A percentile compares a stretch with the other conserved stretches of the same genome.
phyloP scores from a whole-genome alignment of 306 rosid genomes.

The Dalbergia cultrata region DNA sequence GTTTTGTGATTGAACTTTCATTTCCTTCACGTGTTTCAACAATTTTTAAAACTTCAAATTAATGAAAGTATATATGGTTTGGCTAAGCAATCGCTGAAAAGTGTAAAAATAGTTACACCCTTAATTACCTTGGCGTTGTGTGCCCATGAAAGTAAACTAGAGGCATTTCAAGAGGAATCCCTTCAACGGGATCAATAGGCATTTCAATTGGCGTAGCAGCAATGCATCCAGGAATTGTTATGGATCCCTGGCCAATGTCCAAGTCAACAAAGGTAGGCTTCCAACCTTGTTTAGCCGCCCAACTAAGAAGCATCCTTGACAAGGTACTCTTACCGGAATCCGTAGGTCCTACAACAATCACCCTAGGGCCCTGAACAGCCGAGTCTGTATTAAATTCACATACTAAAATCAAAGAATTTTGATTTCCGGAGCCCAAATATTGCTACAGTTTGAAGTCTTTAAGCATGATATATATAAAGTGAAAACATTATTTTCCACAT shows the following conservation, averaged over 20 bases:
- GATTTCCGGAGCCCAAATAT: background rate
- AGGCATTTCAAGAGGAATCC: slow-evolving; percentile 95
- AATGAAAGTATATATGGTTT: slow-evolving; percentile 1
- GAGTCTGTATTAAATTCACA: slow-evolving; percentile 36
- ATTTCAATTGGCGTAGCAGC: slow-evolving; percentile 96
- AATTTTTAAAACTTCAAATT: slow-evolving; percentile 30
- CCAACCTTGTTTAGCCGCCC: slow-evolving; percentile 98
- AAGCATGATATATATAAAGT: background rate
- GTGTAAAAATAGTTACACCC: background rate
- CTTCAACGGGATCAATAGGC: slow-evolving; percentile 97
- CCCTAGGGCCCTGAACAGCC: slow-evolving; percentile 89
- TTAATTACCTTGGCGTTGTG: slow-evolving; percentile 78
- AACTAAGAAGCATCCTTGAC: slow-evolving; percentile 95
- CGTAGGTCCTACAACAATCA: slow-evolving; percentile 93
- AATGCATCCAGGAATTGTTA: slow-evolving; percentile 90
- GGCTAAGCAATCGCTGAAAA: slow-evolving; percentile 21
- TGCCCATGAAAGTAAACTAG: slow-evolving; percentile 93
- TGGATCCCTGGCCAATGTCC: slow-evolving; percentile 98
- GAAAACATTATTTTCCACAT: background rate
- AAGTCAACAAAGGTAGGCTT: slow-evolving; percentile 93
- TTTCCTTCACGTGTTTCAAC: slow-evolving; percentile 23
- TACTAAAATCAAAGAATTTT: slow-evolving; percentile 12
- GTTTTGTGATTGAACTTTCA: slow-evolving; percentile 40
- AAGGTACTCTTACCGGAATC: slow-evolving; percentile 93
- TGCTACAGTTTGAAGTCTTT: background rate